Conservation (phyloP, 352 stramenopile genomes). For the Phytophthora fragariae region DNA sequence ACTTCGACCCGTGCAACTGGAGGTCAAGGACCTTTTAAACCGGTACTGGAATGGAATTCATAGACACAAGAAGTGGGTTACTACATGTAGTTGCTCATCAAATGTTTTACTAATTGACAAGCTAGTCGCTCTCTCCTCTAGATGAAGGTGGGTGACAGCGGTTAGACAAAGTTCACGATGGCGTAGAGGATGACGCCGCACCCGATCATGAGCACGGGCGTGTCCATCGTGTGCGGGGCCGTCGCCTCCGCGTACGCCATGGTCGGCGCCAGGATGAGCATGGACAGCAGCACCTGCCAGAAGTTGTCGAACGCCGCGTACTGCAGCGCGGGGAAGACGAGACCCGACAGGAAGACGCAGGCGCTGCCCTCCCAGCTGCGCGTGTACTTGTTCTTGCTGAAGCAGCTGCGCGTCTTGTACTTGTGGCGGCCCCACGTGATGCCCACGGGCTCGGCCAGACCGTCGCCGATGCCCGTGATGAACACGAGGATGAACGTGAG, state of each 20-base stretch:
- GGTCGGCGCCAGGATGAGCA: conserved; percentile 79
- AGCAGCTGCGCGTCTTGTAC: conserved; percentile 86
- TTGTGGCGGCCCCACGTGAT: conserved; percentile 88
- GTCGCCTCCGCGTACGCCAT: conserved; percentile 89
- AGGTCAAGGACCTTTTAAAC: conserved; percentile 48
- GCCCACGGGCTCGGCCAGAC: conserved; percentile 77
- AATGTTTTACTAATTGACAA: conserved; percentile 30
- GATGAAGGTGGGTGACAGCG: conserved; percentile 5
- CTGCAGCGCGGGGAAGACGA: conserved; percentile 81
- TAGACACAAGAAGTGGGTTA: background rate
- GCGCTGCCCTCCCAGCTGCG: conserved; percentile 85
- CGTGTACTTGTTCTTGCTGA: conserved; percentile 87
- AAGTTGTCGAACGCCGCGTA: conserved; percentile 84
- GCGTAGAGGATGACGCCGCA: conserved; percentile 76
- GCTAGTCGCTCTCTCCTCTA: conserved; percentile 27
- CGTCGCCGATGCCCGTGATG: conserved; percentile 84
- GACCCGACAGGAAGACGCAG: conserved; percentile 72
- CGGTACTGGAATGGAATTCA: background rate
- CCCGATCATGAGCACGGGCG: conserved; percentile 84
- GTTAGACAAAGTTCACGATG: conserved; percentile 62
- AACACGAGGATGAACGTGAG: conserved; percentile 85
- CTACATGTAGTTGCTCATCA: conserved; percentile 12
- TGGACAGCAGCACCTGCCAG: conserved; percentile 76
- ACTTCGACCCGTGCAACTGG: conserved; percentile 60
- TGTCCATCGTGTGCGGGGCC: conserved; percentile 88